Percentiles rank a stretch among this genome's conserved stretches.
Conservation (phyloP, 2,329 filamentous ascomycete genomes). For the Scortechinia acanthostroma region DNA sequence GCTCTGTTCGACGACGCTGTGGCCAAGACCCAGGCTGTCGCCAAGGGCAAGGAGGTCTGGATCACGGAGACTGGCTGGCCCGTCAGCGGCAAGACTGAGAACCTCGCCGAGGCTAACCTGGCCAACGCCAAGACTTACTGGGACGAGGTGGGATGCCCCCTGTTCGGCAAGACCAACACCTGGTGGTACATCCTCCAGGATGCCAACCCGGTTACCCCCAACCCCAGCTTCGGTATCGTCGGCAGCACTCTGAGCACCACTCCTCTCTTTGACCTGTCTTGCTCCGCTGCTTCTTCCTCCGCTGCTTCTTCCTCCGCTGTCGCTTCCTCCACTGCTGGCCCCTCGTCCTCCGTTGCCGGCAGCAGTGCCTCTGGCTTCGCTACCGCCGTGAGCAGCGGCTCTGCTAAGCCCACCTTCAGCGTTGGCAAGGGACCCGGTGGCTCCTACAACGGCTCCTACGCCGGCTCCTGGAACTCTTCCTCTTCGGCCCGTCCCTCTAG, state of each 20-base stretch:
- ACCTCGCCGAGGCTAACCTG: constrained; percentile 52
- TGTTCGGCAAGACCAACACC: constrained; percentile 56
- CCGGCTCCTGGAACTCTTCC: no score
- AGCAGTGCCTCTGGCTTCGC: constrained; percentile 4
- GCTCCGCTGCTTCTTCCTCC: constrained; percentile 24
- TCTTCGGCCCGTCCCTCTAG: no score
- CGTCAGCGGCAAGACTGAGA: constrained; percentile 57
- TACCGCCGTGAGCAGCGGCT: no score
- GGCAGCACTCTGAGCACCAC: constrained; percentile 40
- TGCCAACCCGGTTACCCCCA: constrained; percentile 45
- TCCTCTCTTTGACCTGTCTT: constrained; percentile 59
- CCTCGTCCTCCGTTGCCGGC: constrained; percentile 9
- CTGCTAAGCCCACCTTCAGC: no score
- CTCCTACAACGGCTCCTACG: no score
- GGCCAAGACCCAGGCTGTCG: constrained; percentile 46
- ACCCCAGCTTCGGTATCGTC: constrained; percentile 67
- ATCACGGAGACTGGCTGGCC: constrained; percentile 87
- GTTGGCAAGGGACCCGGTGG: no score
- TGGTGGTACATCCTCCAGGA: constrained; percentile 79
- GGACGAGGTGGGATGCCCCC: constrained; percentile 68
- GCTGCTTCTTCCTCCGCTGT: constrained; percentile 12
- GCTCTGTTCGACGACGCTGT: constrained; percentile 64
- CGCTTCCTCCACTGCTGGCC: constrained; percentile 10
- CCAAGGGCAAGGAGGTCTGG: constrained; percentile 66
- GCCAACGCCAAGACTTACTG: constrained; percentile 75